Evolutionary conservation across 148 eudicot genomes (phyloP).

Genomic region (Cornus controversa): DNA sequence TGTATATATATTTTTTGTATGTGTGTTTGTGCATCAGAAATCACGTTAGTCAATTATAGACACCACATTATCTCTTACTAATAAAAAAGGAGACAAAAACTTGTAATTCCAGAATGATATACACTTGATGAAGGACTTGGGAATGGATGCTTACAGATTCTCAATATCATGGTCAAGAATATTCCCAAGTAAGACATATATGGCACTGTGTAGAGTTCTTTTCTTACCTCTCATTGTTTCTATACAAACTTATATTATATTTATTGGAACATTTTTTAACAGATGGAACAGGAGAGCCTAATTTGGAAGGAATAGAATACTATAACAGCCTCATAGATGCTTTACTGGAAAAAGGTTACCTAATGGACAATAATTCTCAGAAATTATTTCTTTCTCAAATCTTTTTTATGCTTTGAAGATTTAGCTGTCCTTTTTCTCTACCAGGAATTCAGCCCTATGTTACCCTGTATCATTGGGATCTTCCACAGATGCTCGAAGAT

Average conservation of each 20-base stretch:
- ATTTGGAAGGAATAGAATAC: constrained; percentile 75
- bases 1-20: too few relatives aligned
- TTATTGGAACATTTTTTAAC: constrained; percentile 9
- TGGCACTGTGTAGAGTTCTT: background rate
- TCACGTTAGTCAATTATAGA: too few relatives aligned
- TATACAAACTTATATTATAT: background rate
- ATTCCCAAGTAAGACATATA: constrained; percentile 67
- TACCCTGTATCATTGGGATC: constrained; percentile 98
- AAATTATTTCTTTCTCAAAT: background rate
- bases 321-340: constrained; percentile 85
- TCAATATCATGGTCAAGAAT: constrained; percentile 96
- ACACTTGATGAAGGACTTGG: constrained; percentile 87
- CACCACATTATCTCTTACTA: background rate
- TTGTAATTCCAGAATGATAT: constrained; percentile 60
- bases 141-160: constrained; percentile 97
- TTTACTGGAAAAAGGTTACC: constrained; percentile 70
- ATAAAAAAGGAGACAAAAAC: constrained; percentile 6
- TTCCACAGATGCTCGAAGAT: constrained; percentile 90
- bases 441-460: constrained; percentile 89
- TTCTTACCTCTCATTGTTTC: background rate
- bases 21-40: background rate
- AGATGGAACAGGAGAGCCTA: constrained; percentile 96
- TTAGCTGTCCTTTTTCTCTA: constrained; percentile 13
- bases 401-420: background rate
- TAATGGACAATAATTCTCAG: background rate